Evolutionary conservation across 2,329 filamentous ascomycete genomes (phyloP), one percentile per base, ranked within the genome.

Genomic region (Alternaria triticina): DNA sequence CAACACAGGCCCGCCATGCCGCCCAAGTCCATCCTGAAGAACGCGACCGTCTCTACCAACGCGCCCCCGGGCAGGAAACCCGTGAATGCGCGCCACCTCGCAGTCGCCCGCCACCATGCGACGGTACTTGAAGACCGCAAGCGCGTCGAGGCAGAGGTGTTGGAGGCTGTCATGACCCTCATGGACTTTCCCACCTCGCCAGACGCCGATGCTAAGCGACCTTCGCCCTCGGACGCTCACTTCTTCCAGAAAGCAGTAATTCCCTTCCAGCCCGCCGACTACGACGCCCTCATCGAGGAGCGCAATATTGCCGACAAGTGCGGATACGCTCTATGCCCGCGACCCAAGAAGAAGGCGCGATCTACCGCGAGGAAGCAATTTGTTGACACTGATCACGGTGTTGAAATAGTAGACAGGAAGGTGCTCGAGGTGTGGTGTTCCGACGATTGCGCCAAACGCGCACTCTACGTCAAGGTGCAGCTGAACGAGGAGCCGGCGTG

Each of bases 361-460:
- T 76, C 75, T 5, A 71, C 67, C 1, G 78, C 76, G 3, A 73
- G 63, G 50, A 87, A 88, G 67, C 94, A 89, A 82, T 90, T 91
- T 74, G 85, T 96, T 28, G 82, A 91, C 77, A 86, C 86, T 1
- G 80, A 78, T 12, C 86, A 85, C 58, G 83, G 83, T 47, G 82
- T 87, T 68, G 83, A 84, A 67, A 90, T 97, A 51, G 89, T 96
- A 25, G 86, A 88, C 62, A 88, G 86, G 57, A 88, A 89, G 68
- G 89, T 93, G 74, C 80, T 94, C 15, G 92, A 96, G 81, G 91
- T 90, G 80, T 99, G 94, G 93, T 99, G 96, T 80, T 92, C 90
- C 0, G 85, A 90, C 58, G 85, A 85, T 43, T 99, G 96, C 81
- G 92, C 92, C 3, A 87, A 88, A 68, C 86, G 92, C 52, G 94